phyloP scores from a whole-genome alignment of 2,329 filamentous ascomycete genomes.

The Diaporthe sp. region DNA sequence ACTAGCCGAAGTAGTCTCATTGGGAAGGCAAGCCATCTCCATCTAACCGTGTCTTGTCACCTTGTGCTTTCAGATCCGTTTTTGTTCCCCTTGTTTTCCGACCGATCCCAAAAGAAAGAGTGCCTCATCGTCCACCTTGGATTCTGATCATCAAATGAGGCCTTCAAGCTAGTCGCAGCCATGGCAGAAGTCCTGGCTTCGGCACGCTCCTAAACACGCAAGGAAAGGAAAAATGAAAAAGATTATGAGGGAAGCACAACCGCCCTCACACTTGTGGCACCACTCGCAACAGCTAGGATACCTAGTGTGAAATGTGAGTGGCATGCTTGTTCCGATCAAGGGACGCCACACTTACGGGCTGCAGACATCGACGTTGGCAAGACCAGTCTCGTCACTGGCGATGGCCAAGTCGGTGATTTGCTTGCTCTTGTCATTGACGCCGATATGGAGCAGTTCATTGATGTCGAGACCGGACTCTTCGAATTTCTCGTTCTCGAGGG shows the following conservation, averaged over 20 bases:
- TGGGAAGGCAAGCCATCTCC: background rate
- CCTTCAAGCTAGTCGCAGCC: constrained; percentile 14
- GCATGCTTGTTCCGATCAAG: background rate
- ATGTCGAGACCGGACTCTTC: constrained; percentile 8
- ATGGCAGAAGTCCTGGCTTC: constrained; percentile 4
- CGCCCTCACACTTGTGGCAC: constrained; percentile 16
- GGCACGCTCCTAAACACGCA: constrained; percentile 1
- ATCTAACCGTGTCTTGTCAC: background rate
- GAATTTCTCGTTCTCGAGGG: constrained; percentile 16
- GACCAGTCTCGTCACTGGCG: background rate
- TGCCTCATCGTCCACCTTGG: background rate
- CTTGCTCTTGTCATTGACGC: background rate
- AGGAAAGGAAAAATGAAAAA: constrained; percentile 3
- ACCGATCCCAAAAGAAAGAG: background rate
- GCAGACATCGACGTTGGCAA: background rate
- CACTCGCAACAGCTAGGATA: constrained; percentile 15
- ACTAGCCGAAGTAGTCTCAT: background rate
- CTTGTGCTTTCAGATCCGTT: background rate
- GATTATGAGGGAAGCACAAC: background rate
- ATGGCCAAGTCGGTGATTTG: background rate
- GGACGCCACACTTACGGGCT: background rate
- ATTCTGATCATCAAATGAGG: background rate
- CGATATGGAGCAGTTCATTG: background rate
- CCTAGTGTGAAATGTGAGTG: background rate
- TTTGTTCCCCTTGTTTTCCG: background rate